Base-by-base conservation (phyloP, 768 basidiomycete genomes). In the Leccinum variicolor region DNA sequence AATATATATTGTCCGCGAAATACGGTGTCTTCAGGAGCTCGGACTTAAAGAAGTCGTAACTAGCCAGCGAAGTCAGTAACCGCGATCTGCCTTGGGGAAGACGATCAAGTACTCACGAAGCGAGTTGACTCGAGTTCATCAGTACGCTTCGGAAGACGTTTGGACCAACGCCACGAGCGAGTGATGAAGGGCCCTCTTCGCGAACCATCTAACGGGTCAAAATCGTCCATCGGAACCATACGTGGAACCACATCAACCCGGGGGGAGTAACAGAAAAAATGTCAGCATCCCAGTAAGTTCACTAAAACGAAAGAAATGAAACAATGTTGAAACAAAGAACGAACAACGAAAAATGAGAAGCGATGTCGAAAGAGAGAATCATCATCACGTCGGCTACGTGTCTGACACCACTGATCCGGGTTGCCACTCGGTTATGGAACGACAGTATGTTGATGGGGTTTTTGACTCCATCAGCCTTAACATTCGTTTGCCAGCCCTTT, bases 51-150 rank as follows among this genome's bases (percentile, higher is more conserved):
- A 90, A 92, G 71, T 96, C 94, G 66, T 96, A 96, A 19, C 49
- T 50, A 49, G n/a, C 6, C 4, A 28, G 26, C 36, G 3, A 49
- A 26, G 25, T 49, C 26, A 49, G 15, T 17, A 29, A 28, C 26
- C 3, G 13, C 15, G 13, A 21, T 14, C 17, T 15, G 15, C 21
- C 21, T 36, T 23, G 14, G 23, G 26, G 10, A 14, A 29, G 28
- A 49, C 15, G 29, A 14, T 17, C 11, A 2, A 39, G 17, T 5
- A 78, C 89, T 70, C 69, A 92, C 85, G 92, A 92, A 1, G 92
- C 93, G 25, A 95, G 84, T 70, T 96, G 93, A 75, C 87, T 90
- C 50, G 91, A 90, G 70, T 94, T 95, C 92, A 94, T 94, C 60
- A 95, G 72, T 14, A 94, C 67, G 1, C 92, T 88, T 69, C 93